Percentiles rank a stretch among this genome's conserved stretches.
These are phyloP conservation scores for Trichomonas gallinae DNA, from an alignment of 208 protist genomes.

Conservation along the genomic window DNA sequence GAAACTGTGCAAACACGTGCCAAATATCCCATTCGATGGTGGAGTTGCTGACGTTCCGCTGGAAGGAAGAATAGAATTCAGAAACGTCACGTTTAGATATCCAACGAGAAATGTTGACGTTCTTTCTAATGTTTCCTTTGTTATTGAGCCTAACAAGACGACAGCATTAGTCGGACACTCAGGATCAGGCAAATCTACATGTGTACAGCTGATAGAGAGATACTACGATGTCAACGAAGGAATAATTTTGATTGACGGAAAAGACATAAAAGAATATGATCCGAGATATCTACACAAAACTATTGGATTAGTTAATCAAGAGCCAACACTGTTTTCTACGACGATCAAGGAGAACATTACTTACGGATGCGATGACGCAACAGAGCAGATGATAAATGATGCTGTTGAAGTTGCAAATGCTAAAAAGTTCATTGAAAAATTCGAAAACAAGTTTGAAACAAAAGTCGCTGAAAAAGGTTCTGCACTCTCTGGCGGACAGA, in stretches of 20 bases:
- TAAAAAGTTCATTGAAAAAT: background rate
- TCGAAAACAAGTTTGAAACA: background rate
- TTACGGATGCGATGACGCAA: slow-evolving; percentile 34
- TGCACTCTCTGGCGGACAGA: background rate
- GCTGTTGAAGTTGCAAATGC: background rate
- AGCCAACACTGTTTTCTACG: slow-evolving; percentile 70
- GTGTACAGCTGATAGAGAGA: slow-evolving; percentile 61
- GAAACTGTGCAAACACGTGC: background rate
- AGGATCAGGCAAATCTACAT: slow-evolving; percentile 38
- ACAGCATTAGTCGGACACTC: slow-evolving; percentile 31
- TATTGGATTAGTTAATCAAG: slow-evolving; percentile 79
- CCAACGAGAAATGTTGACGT: background rate
- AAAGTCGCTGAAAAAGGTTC: background rate
- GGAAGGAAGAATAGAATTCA: background rate
- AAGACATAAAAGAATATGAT: slow-evolving; percentile 59
- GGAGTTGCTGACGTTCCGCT: background rate
- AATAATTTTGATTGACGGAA: slow-evolving; percentile 67
- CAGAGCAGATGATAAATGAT: background rate
- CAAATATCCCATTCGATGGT: background rate
- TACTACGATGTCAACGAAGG: slow-evolving; percentile 74
- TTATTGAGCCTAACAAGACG: slow-evolving; percentile 18
- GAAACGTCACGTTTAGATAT: background rate
- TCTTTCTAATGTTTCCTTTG: slow-evolving; percentile 28
- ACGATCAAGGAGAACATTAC: slow-evolving; percentile 44
- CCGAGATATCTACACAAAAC: slow-evolving; percentile 58